Percentiles rank a stretch among this genome's conserved stretches.
Conservation (phyloP, 805 yeast species). For the Pichia nakasei region DNA sequence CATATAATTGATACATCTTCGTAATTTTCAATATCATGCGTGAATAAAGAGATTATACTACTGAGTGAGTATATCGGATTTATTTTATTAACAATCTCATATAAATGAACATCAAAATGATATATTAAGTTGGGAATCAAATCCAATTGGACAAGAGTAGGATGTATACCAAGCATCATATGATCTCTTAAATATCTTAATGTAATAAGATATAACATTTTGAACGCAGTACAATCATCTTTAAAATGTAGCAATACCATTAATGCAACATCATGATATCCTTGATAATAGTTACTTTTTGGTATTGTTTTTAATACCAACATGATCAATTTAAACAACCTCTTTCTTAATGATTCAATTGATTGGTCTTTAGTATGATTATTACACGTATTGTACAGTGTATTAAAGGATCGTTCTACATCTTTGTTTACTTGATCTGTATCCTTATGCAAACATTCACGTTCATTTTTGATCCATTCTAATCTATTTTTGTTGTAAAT, state of each 20-base stretch:
- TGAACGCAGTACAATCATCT: conserved; percentile 28
- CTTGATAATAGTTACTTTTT: conserved; percentile 73
- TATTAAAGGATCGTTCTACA: conserved; percentile 59
- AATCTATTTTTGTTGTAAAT: conserved; percentile 15
- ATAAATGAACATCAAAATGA: conserved; percentile 37
- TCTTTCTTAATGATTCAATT: conserved; percentile 28
- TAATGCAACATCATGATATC: conserved; percentile 81
- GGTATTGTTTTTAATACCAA: conserved; percentile 55
- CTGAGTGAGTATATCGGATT: conserved; percentile 67
- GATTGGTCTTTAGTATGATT: neutral
- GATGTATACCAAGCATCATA: conserved; percentile 63
- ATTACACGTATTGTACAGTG: conserved; percentile 15
- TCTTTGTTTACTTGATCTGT: conserved; percentile 76
- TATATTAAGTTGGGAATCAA: conserved; percentile 57
- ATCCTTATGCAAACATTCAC: conserved; percentile 42
- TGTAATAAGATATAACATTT: conserved; percentile 47
- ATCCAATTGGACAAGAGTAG: conserved; percentile 56
- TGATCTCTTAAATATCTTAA: conserved; percentile 68
- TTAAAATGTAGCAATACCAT: conserved; percentile 48
- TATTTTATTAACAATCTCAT: conserved; percentile 30
- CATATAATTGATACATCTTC: conserved; percentile 50
- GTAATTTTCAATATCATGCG: conserved; percentile 55
- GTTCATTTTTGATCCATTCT: neutral
- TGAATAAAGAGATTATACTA: conserved; percentile 64
- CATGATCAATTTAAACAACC: conserved; percentile 38